Evolutionary conservation across 2,329 filamentous ascomycete species (phyloP), one percentile per base, ranked within the genome.

Genomic region (Cadophora gregata): DNA sequence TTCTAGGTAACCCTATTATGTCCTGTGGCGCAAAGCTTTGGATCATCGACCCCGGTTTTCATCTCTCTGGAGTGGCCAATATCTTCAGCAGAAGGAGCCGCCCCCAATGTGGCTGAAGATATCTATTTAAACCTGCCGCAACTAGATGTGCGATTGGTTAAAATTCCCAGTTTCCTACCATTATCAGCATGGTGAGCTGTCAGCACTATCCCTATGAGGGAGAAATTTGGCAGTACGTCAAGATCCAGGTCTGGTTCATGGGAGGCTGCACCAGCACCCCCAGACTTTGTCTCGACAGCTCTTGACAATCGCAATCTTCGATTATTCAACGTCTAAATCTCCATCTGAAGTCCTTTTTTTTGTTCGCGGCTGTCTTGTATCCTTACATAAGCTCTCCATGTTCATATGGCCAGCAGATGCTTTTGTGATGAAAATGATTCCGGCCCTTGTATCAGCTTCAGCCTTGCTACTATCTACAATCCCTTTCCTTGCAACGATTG

Each of bases 401-500:
- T 31, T 9, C 16, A 33, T n/a, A 14, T 19, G 16, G 3, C 50
- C 31, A 12, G 12, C 25, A 31, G 1, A 25, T 33, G 14, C 9
- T n/a, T 55, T 29, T 9, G 16, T 19, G 29, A 24, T 24, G 12
- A 36, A 36, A 5, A 38, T 56, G n/a, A 31, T 38, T 25, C 24
- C 53, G 8, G 10, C 3, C 31, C 6, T 42, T 4, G 19, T 42
- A 19, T 47, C 29, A 25, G 24, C 27, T 27, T 64, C 48, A 24
- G n/a, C 56, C n/a, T 53, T 62, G 24, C 29, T 64, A 4, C 27
- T 47, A 21, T 33, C 31, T 29, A 27, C 51, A 19, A 27, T 47
- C 33, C 33, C 55, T 27, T 36, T 69, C 38, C 21, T 51, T 16
- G 25, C 59, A 21, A 21, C 62, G 3, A 31, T 38, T 33, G 24